Conservation (phyloP, 495 filamentous ascomycete species). For the Aspergillus homomorphus region DNA sequence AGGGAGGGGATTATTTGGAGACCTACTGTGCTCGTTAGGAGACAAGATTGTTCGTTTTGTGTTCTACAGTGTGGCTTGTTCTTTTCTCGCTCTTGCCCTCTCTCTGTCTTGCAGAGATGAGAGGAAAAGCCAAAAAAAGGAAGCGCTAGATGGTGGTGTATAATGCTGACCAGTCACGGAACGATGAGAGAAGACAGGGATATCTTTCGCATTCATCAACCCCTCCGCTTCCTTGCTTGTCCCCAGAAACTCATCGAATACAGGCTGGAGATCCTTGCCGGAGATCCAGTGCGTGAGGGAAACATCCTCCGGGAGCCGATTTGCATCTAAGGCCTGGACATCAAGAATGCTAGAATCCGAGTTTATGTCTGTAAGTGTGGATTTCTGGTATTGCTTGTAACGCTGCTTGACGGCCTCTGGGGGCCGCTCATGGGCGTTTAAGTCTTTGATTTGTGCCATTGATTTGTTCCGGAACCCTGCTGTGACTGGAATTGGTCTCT, state of each 20-base stretch:
- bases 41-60: constrained; percentile 2
- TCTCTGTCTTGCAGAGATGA: background rate
- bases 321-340: constrained; percentile 35
- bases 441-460: constrained; percentile 44
- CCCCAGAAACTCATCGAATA: constrained; percentile 33
- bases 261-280: constrained; percentile 31
- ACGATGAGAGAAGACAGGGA: constrained; percentile 46
- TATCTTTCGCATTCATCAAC: constrained; percentile 28
- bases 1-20: constrained; percentile 72
- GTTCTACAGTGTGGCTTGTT: background rate
- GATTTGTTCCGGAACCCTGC: background rate
- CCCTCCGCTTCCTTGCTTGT: constrained; percentile 25
- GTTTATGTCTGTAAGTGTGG: constrained; percentile 41
- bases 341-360: constrained; percentile 50
- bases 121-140: background rate
- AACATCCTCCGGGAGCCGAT: constrained; percentile 28
- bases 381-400: constrained; percentile 63
- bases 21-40: constrained; percentile 48
- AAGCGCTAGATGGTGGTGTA: background rate
- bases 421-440: constrained; percentile 69
- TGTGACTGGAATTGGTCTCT: too few species aligned
- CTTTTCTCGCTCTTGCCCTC: background rate
- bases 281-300: constrained; percentile 29
- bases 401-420: constrained; percentile 59
- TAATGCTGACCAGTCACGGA: constrained; percentile 38